phyloP scores from a whole-genome alignment of 2,329 filamentous ascomycete genomes.

The Tetracladium maxilliforme region DNA sequence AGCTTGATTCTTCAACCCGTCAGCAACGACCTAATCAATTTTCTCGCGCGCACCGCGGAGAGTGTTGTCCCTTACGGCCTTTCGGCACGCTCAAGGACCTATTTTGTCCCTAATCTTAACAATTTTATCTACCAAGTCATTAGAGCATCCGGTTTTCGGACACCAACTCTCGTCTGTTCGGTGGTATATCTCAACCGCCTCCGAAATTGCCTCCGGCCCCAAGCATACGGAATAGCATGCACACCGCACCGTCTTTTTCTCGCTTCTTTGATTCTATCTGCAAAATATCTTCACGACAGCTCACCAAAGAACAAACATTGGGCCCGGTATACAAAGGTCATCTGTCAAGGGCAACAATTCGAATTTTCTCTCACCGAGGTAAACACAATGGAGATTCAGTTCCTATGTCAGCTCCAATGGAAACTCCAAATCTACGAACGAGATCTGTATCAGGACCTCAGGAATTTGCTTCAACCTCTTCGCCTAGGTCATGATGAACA shows the following conservation, averaged over 20 bases:
- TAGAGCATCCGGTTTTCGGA: constrained; percentile 86
- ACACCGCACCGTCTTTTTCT: constrained; percentile 97
- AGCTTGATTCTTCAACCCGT: constrained; percentile 70
- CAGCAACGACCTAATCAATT: constrained; percentile 60
- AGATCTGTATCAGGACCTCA: constrained; percentile 76
- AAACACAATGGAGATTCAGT: constrained; percentile 98
- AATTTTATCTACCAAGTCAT: constrained; percentile 88
- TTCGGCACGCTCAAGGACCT: constrained; percentile 34
- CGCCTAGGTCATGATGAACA: too few species aligned
- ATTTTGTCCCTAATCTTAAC: constrained; percentile 62
- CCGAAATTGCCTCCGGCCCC: constrained; percentile 72
- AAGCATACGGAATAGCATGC: constrained; percentile 91
- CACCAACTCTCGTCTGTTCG: constrained; percentile 92
- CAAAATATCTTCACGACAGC: constrained; percentile 97
- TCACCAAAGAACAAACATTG: constrained; percentile 99
- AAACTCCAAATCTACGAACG: constrained; percentile 74
- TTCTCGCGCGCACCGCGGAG: constrained; percentile 59
- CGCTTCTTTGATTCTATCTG: constrained; percentile 68
- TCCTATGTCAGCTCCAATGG: constrained; percentile 90
- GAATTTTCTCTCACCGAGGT: constrained; percentile 92
- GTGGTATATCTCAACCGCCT: constrained; percentile 85
- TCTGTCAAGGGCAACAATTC: constrained; percentile 50
- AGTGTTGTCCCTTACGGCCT: constrained; percentile 69
- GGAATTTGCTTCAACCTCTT: constrained; percentile 78
- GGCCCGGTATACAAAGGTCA: constrained; percentile 81